Percentiles rank a stretch among this genome's conserved stretches.
Conservation (phyloP, 768 basidiomycete species). For the Boletus eberwhitei region DNA sequence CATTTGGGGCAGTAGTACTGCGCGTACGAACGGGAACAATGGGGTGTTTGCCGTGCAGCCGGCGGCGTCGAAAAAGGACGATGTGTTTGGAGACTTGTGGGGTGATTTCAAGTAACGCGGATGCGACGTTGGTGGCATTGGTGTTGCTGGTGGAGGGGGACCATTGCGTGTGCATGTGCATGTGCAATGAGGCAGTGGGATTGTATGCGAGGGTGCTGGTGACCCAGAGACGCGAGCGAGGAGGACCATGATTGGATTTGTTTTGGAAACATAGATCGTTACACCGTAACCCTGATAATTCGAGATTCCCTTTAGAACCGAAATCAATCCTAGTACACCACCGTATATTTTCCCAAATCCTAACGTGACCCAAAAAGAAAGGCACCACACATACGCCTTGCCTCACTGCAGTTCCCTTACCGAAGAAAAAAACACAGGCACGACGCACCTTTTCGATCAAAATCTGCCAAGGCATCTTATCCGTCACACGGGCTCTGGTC, state of each 20-base stretch:
- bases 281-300: not conserved
- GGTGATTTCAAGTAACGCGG: constrained; percentile 64
- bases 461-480: not conserved
- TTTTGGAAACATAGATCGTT: not conserved
- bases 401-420: too few relatives aligned
- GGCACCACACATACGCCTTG: too few relatives aligned
- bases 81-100: constrained; percentile 82
- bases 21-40: constrained; percentile 32
- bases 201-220: not conserved
- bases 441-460: too few relatives aligned
- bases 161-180: not conserved
- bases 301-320: too few relatives aligned
- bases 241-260: not conserved
- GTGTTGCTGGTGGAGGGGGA: not conserved
- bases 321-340: too few relatives aligned
- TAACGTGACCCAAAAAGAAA: too few relatives aligned
- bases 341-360: too few relatives aligned
- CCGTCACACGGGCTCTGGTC: not conserved
- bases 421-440: too few relatives aligned
- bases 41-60: constrained; percentile 31
- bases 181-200: not conserved
- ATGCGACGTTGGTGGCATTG: not conserved
- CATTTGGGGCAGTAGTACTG: constrained; percentile 50
- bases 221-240: not conserved
- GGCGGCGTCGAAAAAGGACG: constrained; percentile 58